Evolutionary conservation across 2,329 filamentous ascomycete genomes (phyloP), one percentile per base, ranked within the genome.

Genomic region (Penicillium paneum): DNA sequence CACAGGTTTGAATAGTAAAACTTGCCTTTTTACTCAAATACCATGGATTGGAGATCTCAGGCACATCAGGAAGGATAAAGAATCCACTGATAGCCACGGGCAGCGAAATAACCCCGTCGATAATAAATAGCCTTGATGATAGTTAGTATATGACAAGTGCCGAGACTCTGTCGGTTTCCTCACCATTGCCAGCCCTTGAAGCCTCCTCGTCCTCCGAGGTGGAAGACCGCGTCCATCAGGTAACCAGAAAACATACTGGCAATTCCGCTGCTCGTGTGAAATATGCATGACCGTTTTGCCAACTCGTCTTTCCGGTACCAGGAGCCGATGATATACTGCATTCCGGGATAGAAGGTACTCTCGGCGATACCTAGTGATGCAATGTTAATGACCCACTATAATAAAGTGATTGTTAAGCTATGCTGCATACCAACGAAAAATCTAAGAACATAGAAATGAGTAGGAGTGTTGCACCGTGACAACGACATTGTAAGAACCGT

Each of bases 101-200:
- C 0, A 83, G 67, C 2, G 78, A 79, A 31, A 83, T 83, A 4
- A 81, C 67, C 0, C 80, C 81, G 57, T 83, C 79, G 41, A 83
- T 71, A 38, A 83, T 75, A 60, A 82, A 81, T 0, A 81, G 67
- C 77, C 77, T 72, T 6, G 2, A 8, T 3, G 13, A 15, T 29
- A 36, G 39, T 59, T 28, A 58, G 53, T 11, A 29, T 28, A 11
- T 40, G 19, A 39, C 17, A 6, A 8, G 2, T 11, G 1, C 4
- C 2, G 8, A 21, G 29, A 21, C 12, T 21, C 5, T 46, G 15
- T 5, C 47, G 11, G 15, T 11, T 26, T 7, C n/a, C 2, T 46
- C 62, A 70, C 72, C 72, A 83, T 63, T 82, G 79, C 81, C 81
- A 83, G 0, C 81, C 81, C 13, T 69, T 68, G 54, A 76, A 78